Percentiles rank a stretch among this genome's conserved stretches.
phyloP scores from a whole-genome alignment of 495 filamentous ascomycete genomes.

The Apiosordaria backusii region DNA sequence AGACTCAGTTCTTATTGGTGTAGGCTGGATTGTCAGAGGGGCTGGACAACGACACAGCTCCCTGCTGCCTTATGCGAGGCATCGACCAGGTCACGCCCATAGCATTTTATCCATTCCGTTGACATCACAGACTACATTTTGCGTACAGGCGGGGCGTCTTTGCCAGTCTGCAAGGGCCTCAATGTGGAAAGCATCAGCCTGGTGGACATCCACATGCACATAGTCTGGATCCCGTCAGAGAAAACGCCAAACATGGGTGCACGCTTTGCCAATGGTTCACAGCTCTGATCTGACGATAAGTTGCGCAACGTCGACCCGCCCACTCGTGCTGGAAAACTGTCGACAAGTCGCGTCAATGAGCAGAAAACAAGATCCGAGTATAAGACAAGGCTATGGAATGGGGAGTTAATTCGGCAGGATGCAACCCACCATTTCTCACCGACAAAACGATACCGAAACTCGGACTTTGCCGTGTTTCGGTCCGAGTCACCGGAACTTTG shows the following conservation, averaged over 20 bases:
- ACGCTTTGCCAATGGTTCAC: background rate
- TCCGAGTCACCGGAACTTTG: background rate
- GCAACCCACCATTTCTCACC: background rate
- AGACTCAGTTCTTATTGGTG: background rate
- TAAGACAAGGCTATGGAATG: background rate
- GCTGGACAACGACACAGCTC: background rate
- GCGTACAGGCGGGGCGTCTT: background rate
- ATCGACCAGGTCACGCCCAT: too few relatives aligned
- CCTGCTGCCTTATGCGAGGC: too few relatives aligned
- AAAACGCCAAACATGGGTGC: background rate
- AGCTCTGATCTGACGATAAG: background rate
- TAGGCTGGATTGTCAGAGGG: too few relatives aligned
- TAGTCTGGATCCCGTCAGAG: background rate
- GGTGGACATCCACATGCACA: background rate
- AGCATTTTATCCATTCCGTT: background rate
- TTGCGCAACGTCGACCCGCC: background rate
- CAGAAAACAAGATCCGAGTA: background rate
- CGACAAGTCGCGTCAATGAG: background rate
- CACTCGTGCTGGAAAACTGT: background rate
- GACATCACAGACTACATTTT: background rate
- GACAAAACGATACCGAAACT: background rate
- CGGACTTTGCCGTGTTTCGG: background rate
- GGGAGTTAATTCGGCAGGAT: background rate
- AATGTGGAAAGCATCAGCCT: constrained; percentile 2
- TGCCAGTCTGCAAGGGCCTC: constrained; percentile 2